These are phyloP conservation scores for Zychaea mexicana DNA, from an alignment of 371 early-diverging fungal genomes.

Conservation along the genomic window DNA sequence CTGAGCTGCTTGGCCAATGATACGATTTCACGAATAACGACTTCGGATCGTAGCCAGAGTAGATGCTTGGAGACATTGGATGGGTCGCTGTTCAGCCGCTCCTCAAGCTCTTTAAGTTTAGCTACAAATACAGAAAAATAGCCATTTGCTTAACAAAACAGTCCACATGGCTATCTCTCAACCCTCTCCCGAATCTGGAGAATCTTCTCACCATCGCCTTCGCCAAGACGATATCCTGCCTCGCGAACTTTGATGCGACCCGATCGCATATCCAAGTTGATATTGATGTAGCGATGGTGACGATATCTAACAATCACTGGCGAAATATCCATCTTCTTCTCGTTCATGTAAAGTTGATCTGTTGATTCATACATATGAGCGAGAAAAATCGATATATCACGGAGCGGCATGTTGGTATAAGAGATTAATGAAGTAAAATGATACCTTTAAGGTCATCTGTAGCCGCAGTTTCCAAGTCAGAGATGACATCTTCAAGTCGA, in stretches of 20 bases:
- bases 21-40: conserved; percentile 50
- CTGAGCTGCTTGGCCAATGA: conserved; percentile 52
- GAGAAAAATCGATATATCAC: too few species aligned
- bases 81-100: conserved; percentile 44
- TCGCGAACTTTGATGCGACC: conserved; percentile 58
- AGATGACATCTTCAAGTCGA: conserved; percentile 11
- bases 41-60: conserved; percentile 50
- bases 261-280: conserved; percentile 55
- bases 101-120: conserved; percentile 43
- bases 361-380: neutral
- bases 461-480: neutral
- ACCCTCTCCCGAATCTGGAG: neutral
- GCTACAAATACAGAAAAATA: conserved; percentile 15
- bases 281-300: conserved; percentile 56
- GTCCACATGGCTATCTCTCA: neutral
- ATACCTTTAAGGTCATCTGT: neutral
- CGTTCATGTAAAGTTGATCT: neutral
- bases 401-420: too few species aligned
- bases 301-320: conserved; percentile 53
- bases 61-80: conserved; percentile 39
- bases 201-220: conserved; percentile 51
- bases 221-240: conserved; percentile 48
- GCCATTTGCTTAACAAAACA: neutral
- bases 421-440: too few species aligned
- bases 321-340: conserved; percentile 13